Base-by-base conservation (phyloP, 2,329 filamentous ascomycete species). In the Colletotrichum musae region DNA sequence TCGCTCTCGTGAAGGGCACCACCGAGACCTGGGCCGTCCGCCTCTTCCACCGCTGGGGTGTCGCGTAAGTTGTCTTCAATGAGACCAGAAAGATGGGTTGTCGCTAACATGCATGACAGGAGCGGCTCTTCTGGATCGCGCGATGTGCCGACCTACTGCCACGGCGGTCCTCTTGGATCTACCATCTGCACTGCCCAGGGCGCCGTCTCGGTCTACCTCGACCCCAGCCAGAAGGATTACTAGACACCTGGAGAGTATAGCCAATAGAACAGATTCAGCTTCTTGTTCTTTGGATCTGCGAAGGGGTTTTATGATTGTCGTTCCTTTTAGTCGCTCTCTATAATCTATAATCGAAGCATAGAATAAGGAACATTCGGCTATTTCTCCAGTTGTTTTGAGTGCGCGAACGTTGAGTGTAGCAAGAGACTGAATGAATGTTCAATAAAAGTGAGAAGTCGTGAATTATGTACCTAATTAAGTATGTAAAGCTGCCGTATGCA, bases 61-160 rank as follows among this genome's bases (percentile, higher is more conserved):
- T 50, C 10, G 26, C 62, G 62, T 64, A 16, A 58, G 62, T 24
- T 15, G 9, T n/a, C n/a, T 18, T 36, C 21, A 6, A 51, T 28
- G 21, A 26, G 6, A 24, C 21, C 4, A 16, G 18, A 6, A 18
- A 51, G 13, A 28, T n/a, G n/a, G 3, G 4, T 18, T 36, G 21
- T 2, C 2, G 28, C 52, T 64, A 28, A 64, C 13, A 1, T 58
- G 6, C 3, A 21, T 1, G 39, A 41, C 18, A 64, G 61, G 21
- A 64, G 61, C 24, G 61, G 61, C 21, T 43, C 21, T 18, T 64
- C 52, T 41, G 61, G 61, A 6, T 64, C 41, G 18, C 43, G 61
- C 12, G 52, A 58, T 15, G 45, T 64, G 5, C 43, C 61, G 24
- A 58, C 61, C 7, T 50, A 50, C 28, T 60, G 58, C 28, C 58